Conservation (phyloP, 2,329 filamentous ascomycete species). For the Penicillium glabrum region DNA sequence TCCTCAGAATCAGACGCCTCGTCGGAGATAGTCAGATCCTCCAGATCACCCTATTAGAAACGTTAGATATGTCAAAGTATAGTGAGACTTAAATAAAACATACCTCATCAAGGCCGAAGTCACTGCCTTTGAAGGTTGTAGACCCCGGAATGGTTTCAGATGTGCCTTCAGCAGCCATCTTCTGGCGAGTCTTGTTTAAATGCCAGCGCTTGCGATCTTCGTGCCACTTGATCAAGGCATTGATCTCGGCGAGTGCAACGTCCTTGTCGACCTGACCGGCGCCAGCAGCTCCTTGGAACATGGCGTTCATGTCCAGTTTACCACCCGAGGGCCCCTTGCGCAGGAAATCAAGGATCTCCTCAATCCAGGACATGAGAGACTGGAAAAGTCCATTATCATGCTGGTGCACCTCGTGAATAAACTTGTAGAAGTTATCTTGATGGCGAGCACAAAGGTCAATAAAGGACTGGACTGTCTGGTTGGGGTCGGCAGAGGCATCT, state of each 20-base stretch:
- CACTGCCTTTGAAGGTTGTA: slow-evolving; percentile 68
- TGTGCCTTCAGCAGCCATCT: slow-evolving; percentile 87
- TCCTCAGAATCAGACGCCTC: slow-evolving; percentile 63
- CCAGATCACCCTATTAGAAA: slow-evolving; percentile 62
- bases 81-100: slow-evolving; percentile 15
- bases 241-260: slow-evolving; percentile 75
- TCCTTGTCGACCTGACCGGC: slow-evolving; percentile 67
- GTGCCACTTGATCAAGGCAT: slow-evolving; percentile 88
- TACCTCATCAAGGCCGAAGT: slow-evolving; percentile 86
- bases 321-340: slow-evolving; percentile 80
- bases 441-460: slow-evolving; percentile 95
- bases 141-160: slow-evolving; percentile 54
- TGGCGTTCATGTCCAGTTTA: slow-evolving; percentile 88
- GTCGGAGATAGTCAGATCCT: slow-evolving; percentile 81
- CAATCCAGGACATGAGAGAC: slow-evolving; percentile 95
- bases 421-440: slow-evolving; percentile 97
- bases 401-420: slow-evolving; percentile 94
- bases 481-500: slow-evolving; percentile 91
- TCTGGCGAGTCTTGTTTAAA: slow-evolving; percentile 93
- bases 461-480: slow-evolving; percentile 96
- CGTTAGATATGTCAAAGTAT: slow-evolving; percentile 13
- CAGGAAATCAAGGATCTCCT: slow-evolving; percentile 90
- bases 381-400: slow-evolving; percentile 97
- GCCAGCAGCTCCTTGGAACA: slow-evolving; percentile 78
- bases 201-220: slow-evolving; percentile 97